A percentile compares a stretch with the other conserved stretches of the same genome.
Evolutionary conservation across 768 basidiomycete genomes (phyloP).

Genomic region (Serendipita indica): DNA sequence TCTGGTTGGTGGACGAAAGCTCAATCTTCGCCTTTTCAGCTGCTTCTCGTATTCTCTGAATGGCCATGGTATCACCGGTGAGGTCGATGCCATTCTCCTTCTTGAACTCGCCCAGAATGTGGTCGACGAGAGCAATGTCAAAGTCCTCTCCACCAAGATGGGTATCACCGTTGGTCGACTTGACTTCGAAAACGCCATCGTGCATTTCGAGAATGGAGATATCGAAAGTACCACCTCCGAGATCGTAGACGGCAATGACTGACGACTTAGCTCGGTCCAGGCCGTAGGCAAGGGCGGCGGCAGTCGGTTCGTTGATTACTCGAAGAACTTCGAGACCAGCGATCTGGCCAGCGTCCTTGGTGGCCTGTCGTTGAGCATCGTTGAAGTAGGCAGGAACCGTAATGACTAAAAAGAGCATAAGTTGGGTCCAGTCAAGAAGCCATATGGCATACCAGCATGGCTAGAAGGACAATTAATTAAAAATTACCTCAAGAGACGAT

Average conservation of each 20-base stretch:
- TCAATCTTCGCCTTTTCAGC: conserved; percentile 99
- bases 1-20: conserved; percentile 84
- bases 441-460: not conserved
- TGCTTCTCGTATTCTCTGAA: conserved; percentile 97
- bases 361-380: conserved; percentile 97
- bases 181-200: conserved; percentile 98
- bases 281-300: conserved; percentile 95
- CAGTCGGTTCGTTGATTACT: conserved; percentile 98
- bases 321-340: conserved; percentile 95
- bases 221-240: conserved; percentile 98
- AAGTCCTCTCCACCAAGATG: conserved; percentile 98
- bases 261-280: conserved; percentile 68
- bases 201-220: conserved; percentile 99
- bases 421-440: not conserved
- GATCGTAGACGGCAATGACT: conserved; percentile 94
- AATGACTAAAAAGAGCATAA: conserved; percentile 62
- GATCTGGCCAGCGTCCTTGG: conserved; percentile 94
- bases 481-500: not conserved
- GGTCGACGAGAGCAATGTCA: conserved; percentile 75
- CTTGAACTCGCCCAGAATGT: conserved; percentile 86
- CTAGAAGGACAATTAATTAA: not conserved
- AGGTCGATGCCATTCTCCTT: conserved; percentile 78
- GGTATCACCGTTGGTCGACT: conserved; percentile 98
- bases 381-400: conserved; percentile 99
- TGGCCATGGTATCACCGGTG: conserved; percentile 79